Evolutionary conservation across 2,329 filamentous ascomycete genomes (phyloP), one percentile per base, ranked within the genome.

Genomic region (Leptodontidium sp.): DNA sequence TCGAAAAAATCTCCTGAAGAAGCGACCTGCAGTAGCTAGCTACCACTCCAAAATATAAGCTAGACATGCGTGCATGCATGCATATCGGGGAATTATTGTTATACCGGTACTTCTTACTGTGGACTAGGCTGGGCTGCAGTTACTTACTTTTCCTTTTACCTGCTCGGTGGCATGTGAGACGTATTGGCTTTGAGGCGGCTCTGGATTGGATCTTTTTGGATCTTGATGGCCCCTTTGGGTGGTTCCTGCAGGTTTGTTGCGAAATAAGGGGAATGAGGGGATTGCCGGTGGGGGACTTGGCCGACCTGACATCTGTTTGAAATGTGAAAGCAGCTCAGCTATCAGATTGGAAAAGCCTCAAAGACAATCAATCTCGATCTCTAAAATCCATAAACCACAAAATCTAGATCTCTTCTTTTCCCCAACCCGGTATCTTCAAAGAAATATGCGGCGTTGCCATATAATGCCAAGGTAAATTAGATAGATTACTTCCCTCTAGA

Each of bases 11-110:
- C 1, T 53, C n/a, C 57, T 11, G 24, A 59, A 45, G 38, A 11
- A 29, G 38, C 24, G 35, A 59, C 38, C 2, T 59, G 57, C 57
- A 59, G 57, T 32, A 6, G 29, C 29, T 32, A 32, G 3, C 29
- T 32, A 32, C 29, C 29, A 32, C 29, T 32, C 29, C 29, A 32
- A 32, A 32, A 32, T 32, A 32, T 32, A 32, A 32, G 6, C 29
- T 15, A 40, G 38, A 14, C 43, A 26, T 45, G 57, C 57, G 29
- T 26, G 29, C 29, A 32, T 32, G 29, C 45, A 15, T 59, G 57
- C 57, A 45, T 26, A 21, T 45, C 57, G 57, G 57, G 21, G 57
- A 59, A 45, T 59, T 45, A 17, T 59, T 35, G 4, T 35, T 8
- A n/a, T 35, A 55, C 52, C 52, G 52, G 52, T 35, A 55, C 17